A percentile compares a stretch with the other conserved stretches of the same genome.
phyloP scores from a whole-genome alignment of 2,329 filamentous ascomycete species.

The Ramichloridium luteum region DNA sequence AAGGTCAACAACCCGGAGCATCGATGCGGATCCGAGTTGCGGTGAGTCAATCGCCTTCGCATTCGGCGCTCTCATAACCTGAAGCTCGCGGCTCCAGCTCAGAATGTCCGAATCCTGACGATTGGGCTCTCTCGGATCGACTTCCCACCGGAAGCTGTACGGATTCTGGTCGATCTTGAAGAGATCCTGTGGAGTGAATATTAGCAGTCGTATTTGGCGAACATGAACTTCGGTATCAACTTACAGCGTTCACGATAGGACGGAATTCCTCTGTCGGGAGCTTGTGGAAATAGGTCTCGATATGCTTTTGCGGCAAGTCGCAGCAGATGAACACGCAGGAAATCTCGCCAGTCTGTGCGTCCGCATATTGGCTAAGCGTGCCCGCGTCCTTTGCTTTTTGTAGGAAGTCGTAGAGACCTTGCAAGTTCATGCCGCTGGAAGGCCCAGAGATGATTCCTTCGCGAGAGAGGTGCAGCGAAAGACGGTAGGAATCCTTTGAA shows the following conservation, averaged over 20 bases:
- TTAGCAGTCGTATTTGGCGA: too few relatives aligned
- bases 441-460: conserved; percentile 49
- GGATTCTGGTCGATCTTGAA: too few relatives aligned
- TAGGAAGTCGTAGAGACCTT: conserved; percentile 40
- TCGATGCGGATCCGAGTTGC: too few relatives aligned
- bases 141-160: too few relatives aligned
- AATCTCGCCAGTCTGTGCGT: conserved; percentile 35
- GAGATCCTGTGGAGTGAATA: too few relatives aligned
- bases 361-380: conserved; percentile 33
- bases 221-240: too few relatives aligned
- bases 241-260: conserved; percentile 33
- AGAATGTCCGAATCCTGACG: too few relatives aligned
- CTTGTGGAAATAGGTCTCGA: conserved; percentile 46
- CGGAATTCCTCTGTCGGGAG: conserved; percentile 38
- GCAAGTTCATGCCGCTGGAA: conserved; percentile 47
- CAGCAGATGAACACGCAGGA: conserved; percentile 51
- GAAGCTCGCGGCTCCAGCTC: too few relatives aligned
- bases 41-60: too few relatives aligned
- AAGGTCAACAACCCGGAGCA: too few relatives aligned
- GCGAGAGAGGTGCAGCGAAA: conserved; percentile 44
- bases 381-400: conserved; percentile 37
- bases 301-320: conserved; percentile 51
- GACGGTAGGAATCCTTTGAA: conserved; percentile 40
- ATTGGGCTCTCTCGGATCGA: too few relatives aligned
- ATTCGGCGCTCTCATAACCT: too few relatives aligned